phyloP scores from a whole-genome alignment of 352 stramenopile genomes.

The Globisporangium camurandrum region DNA sequence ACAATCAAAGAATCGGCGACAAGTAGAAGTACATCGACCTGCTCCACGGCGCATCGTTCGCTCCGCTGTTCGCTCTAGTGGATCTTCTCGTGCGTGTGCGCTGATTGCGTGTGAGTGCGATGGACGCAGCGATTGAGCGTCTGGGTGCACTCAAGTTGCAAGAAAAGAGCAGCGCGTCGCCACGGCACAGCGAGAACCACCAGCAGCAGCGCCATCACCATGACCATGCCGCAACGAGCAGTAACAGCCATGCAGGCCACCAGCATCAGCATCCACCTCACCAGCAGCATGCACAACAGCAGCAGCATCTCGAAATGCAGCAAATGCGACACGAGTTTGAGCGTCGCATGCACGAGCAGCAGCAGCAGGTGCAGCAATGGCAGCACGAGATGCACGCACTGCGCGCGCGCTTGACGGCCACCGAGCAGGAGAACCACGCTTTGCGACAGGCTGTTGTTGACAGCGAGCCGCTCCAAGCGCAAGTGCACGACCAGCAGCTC shows the following conservation, averaged over 20 bases:
- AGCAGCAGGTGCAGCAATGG: slow-evolving; percentile 34
- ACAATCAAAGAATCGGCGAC: no score
- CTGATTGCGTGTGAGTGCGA: background rate
- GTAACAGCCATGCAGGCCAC: no score
- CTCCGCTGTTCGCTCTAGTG: background rate
- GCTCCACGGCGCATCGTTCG: no score
- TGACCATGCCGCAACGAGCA: no score
- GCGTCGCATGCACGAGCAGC: slow-evolving; percentile 29
- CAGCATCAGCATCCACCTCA: slow-evolving; percentile 11
- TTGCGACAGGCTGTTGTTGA: slow-evolving; percentile 34
- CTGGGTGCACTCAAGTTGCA: slow-evolving; percentile 69
- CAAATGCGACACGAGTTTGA: slow-evolving; percentile 46
- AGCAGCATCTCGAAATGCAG: slow-evolving; percentile 27
- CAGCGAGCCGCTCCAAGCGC: slow-evolving; percentile 32
- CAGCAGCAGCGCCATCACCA: slow-evolving; percentile 5
- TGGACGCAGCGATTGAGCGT: slow-evolving; percentile 67
- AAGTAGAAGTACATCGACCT: no score
- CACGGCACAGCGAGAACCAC: slow-evolving; percentile 1
- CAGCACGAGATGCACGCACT: slow-evolving; percentile 45
- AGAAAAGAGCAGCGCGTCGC: slow-evolving; percentile 15
- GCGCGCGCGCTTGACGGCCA: slow-evolving; percentile 30
- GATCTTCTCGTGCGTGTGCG: background rate
- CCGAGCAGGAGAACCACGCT: slow-evolving; percentile 49
- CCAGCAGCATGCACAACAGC: background rate
- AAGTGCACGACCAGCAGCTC: slow-evolving; percentile 50